Evolutionary conservation across 1,284 basidiomycete genomes (phyloP).

Genomic region (Cystobasidiaceae sp.): DNA sequence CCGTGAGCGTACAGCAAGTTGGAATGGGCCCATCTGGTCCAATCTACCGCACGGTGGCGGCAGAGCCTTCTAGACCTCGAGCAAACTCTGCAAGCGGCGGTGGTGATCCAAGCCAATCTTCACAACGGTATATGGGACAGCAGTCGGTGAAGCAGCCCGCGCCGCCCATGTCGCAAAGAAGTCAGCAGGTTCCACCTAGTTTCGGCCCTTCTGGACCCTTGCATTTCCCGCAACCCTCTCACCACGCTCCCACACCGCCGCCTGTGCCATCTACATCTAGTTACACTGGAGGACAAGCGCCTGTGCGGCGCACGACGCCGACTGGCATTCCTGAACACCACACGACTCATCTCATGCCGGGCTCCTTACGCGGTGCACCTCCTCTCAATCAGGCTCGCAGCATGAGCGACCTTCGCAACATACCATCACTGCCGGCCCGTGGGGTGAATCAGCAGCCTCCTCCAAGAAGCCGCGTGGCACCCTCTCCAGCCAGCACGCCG

Average conservation of each 20-base stretch:
- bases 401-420: slow-evolving; percentile 12
- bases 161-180: neutral
- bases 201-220: neutral
- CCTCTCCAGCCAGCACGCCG: neutral
- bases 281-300: too few species aligned
- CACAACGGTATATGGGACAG: neutral
- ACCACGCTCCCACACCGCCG: too few species aligned
- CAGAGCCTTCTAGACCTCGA: neutral
- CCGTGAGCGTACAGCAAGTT: neutral
- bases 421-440: too few species aligned
- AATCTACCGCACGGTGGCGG: neutral
- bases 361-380: neutral
- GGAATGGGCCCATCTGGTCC: slow-evolving; percentile 9
- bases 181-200: too few species aligned
- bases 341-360: neutral
- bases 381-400: neutral
- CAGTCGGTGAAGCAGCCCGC: too few species aligned
- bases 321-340: too few species aligned
- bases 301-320: too few species aligned
- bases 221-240: neutral
- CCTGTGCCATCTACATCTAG: neutral
- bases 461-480: neutral
- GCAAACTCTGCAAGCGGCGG: slow-evolving; percentile 1
- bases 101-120: neutral
- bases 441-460: neutral